These are phyloP conservation scores for Sugiyamaella castrensis DNA, from an alignment of 1,139 yeast genomes.

Conservation along the genomic window DNA sequence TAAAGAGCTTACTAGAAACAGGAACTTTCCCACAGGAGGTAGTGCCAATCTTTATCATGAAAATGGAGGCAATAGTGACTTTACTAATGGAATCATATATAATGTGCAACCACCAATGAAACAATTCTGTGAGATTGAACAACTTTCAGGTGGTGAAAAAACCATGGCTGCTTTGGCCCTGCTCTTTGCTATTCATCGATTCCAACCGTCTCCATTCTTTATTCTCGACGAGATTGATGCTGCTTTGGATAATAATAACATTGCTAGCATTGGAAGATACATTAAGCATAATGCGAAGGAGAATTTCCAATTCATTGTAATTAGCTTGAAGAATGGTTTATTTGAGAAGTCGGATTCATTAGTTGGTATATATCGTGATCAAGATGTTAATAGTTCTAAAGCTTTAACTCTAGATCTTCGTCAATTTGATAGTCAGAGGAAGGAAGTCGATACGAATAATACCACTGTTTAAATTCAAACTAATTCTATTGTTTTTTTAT, in stretches of 20 bases:
- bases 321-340: slow-evolving; percentile 81
- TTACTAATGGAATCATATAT: slow-evolving; percentile 74
- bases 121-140: slow-evolving; percentile 88
- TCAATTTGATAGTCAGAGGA: slow-evolving; percentile 7
- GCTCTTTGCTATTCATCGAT: slow-evolving; percentile 85
- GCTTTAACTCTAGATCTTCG: slow-evolving; percentile 47
- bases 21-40: slow-evolving; percentile 70
- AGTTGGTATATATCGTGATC: slow-evolving; percentile 92
- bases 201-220: slow-evolving; percentile 92
- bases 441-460: neutral
- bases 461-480: neutral
- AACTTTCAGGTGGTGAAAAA: slow-evolving; percentile 94
- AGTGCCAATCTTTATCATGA: slow-evolving; percentile 86
- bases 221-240: slow-evolving; percentile 97
- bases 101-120: slow-evolving; percentile 98
- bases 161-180: slow-evolving; percentile 95
- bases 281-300: slow-evolving; percentile 75
- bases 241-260: slow-evolving; percentile 89
- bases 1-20: slow-evolving; percentile 72
- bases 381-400: slow-evolving; percentile 67
- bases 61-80: slow-evolving; percentile 76
- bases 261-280: slow-evolving; percentile 78
- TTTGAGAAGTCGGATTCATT: slow-evolving; percentile 87
- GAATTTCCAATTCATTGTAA: slow-evolving; percentile 86
- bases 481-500: neutral